These are phyloP conservation scores for Crataegus laevigata DNA, from an alignment of 306 rosid species.

Conservation along the genomic window DNA sequence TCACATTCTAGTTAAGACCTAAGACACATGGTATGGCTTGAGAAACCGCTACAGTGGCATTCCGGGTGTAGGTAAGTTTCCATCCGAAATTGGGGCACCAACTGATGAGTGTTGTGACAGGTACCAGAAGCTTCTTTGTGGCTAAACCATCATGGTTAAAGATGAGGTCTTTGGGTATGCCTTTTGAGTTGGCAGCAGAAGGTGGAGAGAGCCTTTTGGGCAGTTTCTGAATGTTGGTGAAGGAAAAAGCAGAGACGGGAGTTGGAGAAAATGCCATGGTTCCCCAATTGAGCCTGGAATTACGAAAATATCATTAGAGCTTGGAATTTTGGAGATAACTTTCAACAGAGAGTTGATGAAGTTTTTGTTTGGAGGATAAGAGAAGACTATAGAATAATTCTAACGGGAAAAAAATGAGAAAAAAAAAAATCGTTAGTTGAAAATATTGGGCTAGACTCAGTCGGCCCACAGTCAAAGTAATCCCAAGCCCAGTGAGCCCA, in stretches of 20 bases:
- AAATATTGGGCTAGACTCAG: neutral
- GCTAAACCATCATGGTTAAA: constrained; percentile 68
- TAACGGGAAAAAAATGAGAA: neutral
- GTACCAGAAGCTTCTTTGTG: constrained; percentile 71
- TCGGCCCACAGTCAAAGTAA: neutral
- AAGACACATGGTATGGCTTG: neutral
- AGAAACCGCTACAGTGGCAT: neutral
- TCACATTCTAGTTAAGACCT: too few species aligned
- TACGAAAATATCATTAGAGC: neutral
- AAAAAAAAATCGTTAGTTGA: too few species aligned
- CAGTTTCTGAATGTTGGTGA: constrained; percentile 32
- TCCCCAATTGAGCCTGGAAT: neutral
- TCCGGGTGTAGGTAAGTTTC: neutral
- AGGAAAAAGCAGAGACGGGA: constrained; percentile 45
- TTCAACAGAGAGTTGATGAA: neutral
- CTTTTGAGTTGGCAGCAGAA: constrained; percentile 32
- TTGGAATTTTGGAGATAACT: constrained; percentile 1
- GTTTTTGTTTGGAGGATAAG: constrained; percentile 30
- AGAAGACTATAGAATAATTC: neutral
- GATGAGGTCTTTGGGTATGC: constrained; percentile 62
- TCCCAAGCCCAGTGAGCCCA: neutral
- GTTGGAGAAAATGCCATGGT: constrained; percentile 63
- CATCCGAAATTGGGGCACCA: neutral
- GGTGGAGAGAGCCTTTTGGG: constrained; percentile 29
- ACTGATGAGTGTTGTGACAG: neutral